Conservation (phyloP, 805 yeast genomes). For the Starmerella kuoi region DNA sequence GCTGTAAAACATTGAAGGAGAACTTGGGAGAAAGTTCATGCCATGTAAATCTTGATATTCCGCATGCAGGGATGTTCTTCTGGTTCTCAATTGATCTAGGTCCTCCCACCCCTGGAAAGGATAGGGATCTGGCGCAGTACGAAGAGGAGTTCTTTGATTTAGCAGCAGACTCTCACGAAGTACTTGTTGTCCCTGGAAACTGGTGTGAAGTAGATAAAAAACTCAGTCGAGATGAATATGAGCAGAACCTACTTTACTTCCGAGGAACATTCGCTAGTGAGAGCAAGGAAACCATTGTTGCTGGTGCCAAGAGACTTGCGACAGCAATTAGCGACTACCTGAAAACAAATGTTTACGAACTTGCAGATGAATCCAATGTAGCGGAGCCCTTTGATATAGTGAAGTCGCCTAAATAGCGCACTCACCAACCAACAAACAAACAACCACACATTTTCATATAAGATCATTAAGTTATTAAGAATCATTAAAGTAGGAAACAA, state of each 20-base stretch:
- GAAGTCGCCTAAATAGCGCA: no score
- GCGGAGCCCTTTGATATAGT: no score
- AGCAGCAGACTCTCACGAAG: slow-evolving; percentile 25
- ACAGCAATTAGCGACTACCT: slow-evolving; percentile 5
- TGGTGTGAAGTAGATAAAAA: slow-evolving; percentile 29
- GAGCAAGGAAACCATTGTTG: slow-evolving; percentile 1
- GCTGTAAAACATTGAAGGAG: slow-evolving; percentile 55
- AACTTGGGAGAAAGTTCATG: slow-evolving; percentile 32
- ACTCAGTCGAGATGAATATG: slow-evolving; percentile 24
- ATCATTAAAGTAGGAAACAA: no score
- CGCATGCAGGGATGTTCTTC: slow-evolving; percentile 43
- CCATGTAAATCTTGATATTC: slow-evolving; percentile 30
- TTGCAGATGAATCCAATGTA: no score
- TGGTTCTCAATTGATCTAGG: slow-evolving; percentile 40
- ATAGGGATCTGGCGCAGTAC: slow-evolving; percentile 20
- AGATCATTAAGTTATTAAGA: no score
- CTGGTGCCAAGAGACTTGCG: slow-evolving; percentile 12
- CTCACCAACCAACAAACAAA: no score
- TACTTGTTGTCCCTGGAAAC: slow-evolving; percentile 32
- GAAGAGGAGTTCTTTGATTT: slow-evolving; percentile 28
- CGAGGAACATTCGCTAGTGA: slow-evolving; percentile 34
- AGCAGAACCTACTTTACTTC: slow-evolving; percentile 26
- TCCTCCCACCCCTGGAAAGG: slow-evolving; percentile 31
- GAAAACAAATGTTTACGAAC: no score
- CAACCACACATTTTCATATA: no score